Base-by-base conservation (phyloP, 805 yeast species). In the Wickerhamiella musiphila region DNA sequence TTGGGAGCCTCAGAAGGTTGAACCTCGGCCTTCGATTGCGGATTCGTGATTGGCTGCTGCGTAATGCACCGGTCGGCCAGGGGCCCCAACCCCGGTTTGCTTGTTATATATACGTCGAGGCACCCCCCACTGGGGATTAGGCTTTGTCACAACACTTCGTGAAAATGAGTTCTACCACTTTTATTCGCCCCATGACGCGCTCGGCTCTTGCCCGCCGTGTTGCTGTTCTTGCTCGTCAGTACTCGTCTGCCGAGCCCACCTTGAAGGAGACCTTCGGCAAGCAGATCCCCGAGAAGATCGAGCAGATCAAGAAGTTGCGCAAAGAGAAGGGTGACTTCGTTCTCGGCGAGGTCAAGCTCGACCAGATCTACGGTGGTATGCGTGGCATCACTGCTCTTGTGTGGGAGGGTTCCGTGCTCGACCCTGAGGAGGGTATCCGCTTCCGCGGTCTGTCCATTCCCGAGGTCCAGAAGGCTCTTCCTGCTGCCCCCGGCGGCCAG, bases 201-300 rank as follows among this genome's bases (percentile, higher is more conserved):
- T 17, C 22, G 17, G 14, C 22, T 5, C 5, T 26, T 20, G 19
- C 28, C 15, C 25, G 21, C 26, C 32, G 23, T 17, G 20, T 28
- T 15, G 24, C 32, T 17, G 25, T 26, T 34, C 13, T 21, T 35
- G 37, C 38, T 32, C 46, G 47, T 30, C 29, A 44, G 26, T 47
- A 47, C 44, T 34, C 47, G 35, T 40, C 48, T 17, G 42, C 40
- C 39, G 49, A 47, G 46, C 43, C 48, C 21, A 56, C 94, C 43
- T 68, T 90, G 50, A 90, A 90, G 62, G 93, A 90, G 61, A 75
- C 93, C 56, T 84, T 90, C 55, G 92, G 83, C 35, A 93, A 81
- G 54, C 66, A 81, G 45, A 70, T 84, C 56, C 96, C 96, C 45
- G 83, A 70, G 51, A 79, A 79, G 66, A 78, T 78, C 47, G 94